Conservation (phyloP, 2,329 filamentous ascomycete species). For the Pseudocercospora fuligena region DNA sequence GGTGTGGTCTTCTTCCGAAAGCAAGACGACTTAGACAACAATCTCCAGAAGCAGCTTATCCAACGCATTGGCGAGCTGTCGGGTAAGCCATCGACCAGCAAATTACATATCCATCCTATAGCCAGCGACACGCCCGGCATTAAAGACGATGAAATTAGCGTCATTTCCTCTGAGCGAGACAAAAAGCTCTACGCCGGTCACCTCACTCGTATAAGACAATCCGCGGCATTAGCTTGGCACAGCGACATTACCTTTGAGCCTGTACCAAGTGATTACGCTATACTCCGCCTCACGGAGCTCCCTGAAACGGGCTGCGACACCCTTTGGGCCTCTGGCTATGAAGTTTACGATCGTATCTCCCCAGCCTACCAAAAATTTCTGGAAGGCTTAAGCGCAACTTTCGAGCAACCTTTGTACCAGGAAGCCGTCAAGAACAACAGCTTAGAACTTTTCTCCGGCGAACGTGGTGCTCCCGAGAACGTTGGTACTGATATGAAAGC, state of each 20-base stretch:
- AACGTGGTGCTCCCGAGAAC: conserved; percentile 32
- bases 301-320: conserved; percentile 62
- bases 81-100: conserved; percentile 61
- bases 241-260: conserved; percentile 69
- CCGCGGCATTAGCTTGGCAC: conserved; percentile 55
- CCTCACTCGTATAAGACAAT: background rate
- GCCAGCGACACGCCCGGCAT: conserved; percentile 51
- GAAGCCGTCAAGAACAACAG: conserved; percentile 24
- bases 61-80: conserved; percentile 62
- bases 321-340: conserved; percentile 70
- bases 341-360: conserved; percentile 68
- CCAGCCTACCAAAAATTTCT: conserved; percentile 62
- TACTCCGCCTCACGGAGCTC: conserved; percentile 60
- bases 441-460: conserved; percentile 23
- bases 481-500: conserved; percentile 19
- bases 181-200: background rate
- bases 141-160: conserved; percentile 9
- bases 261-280: conserved; percentile 65
- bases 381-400: conserved; percentile 62
- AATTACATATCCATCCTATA: conserved; percentile 65
- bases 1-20: conserved; percentile 72
- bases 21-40: conserved; percentile 64
- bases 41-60: conserved; percentile 66
- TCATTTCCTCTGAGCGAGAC: background rate
- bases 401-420: conserved; percentile 24